Evolutionary conservation across 257 asterid species (phyloP).

Genomic region (Solanum raphanifolium): DNA sequence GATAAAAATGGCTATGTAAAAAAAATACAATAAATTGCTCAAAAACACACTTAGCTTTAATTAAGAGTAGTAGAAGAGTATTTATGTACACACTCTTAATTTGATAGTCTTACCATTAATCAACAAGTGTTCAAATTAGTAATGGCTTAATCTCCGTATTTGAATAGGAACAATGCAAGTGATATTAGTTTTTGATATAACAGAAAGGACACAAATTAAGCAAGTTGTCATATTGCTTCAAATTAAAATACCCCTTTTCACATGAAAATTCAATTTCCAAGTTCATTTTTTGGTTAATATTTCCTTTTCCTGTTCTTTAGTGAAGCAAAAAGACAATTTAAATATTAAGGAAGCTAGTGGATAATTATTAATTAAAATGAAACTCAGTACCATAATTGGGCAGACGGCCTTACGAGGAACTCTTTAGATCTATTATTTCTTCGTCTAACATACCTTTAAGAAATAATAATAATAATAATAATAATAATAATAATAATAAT

Average conservation of each 20-base stretch:
- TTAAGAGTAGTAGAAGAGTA: not conserved
- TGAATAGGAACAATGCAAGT: not conserved
- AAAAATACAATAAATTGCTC: not conserved
- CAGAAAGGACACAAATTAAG: not conserved
- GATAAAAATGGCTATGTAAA: not conserved
- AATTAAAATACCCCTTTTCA: not conserved
- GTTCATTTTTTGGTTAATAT: not conserved
- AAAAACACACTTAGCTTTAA: not conserved
- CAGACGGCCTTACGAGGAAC: not conserved
- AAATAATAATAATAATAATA: too few relatives aligned
- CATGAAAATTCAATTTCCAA: not conserved
- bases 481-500: too few relatives aligned
- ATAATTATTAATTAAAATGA: not conserved
- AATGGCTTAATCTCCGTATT: not conserved
- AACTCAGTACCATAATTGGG: not conserved
- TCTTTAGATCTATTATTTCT: not conserved
- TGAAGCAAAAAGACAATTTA: not conserved
- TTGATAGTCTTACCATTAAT: not conserved
- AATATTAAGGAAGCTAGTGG: not conserved
- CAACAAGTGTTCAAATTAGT: not conserved
- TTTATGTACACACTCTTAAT: not conserved
- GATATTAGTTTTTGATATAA: not conserved
- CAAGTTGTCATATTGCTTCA: not conserved
- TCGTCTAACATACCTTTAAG: not conserved
- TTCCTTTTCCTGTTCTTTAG: not conserved